phyloP scores from a whole-genome alignment of 2,329 filamentous ascomycete species.

The Fusarium piperis region DNA sequence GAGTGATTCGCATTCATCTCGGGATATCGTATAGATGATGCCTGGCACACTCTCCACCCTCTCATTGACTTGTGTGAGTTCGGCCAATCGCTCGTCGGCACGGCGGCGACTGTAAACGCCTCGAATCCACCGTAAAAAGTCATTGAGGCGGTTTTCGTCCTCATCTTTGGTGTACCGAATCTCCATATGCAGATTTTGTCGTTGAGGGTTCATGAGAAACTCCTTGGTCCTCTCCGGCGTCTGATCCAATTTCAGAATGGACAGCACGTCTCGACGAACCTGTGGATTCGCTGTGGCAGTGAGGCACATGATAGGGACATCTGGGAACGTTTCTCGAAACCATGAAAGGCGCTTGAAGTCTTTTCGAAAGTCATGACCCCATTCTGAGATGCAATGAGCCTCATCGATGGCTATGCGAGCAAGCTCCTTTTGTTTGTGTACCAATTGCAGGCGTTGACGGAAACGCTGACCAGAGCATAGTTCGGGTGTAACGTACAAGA shows the following conservation, averaged over 20 bases:
- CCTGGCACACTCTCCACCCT: constrained; percentile 74
- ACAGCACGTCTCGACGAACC: constrained; percentile 85
- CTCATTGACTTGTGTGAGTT: constrained; percentile 64
- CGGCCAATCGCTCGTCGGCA: constrained; percentile 65
- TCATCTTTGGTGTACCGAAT: constrained; percentile 84
- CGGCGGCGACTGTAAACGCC: constrained; percentile 75
- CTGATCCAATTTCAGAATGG: constrained; percentile 73
- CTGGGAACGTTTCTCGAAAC: constrained; percentile 83
- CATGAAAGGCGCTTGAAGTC: constrained; percentile 88
- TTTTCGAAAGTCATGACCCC: constrained; percentile 97
- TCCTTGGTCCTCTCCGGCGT: constrained; percentile 68
- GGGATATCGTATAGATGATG: constrained; percentile 82
- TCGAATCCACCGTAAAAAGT: constrained; percentile 82
- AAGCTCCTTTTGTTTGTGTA: constrained; percentile 85
- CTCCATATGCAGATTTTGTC: constrained; percentile 90
- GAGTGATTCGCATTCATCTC: constrained; percentile 78
- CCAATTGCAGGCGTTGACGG: constrained; percentile 75
- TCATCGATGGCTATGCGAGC: constrained; percentile 91
- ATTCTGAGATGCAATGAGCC: constrained; percentile 97
- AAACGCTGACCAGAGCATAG: constrained; percentile 83
- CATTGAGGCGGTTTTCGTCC: constrained; percentile 73
- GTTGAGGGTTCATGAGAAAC: constrained; percentile 85
- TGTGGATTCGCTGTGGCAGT: constrained; percentile 88
- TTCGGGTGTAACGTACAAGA: constrained; percentile 95
- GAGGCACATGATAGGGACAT: constrained; percentile 90